Base-by-base conservation (phyloP, 805 yeast genomes). In the Suhomyces xylopsoci region DNA sequence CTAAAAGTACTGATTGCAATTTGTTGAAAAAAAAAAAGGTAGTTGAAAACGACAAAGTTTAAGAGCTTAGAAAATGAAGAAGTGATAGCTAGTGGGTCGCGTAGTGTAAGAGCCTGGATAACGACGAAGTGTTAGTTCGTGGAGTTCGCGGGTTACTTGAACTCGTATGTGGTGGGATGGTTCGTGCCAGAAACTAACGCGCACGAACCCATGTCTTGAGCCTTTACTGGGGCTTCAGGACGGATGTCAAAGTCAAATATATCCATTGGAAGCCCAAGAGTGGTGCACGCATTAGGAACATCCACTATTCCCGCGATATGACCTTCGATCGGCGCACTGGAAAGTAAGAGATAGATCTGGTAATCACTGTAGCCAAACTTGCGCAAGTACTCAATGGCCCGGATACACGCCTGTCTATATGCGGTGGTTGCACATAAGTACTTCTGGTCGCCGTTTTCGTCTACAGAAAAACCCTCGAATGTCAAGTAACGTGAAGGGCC, bases 401-500 rank as follows among this genome's bases (percentile, higher is more conserved):
- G 57, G 20, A 79, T 60, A 62, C 82, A 78, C 5, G 82, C 72
- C 57, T 79, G 81, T 57, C 79, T 63, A 62, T 77, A 79, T 10
- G 83, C 82, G n/a, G 75, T 74, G 10, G 80, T 78, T 5, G 81
- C 74, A 59, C 76, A 76, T 50, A 79, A 66, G 59, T 60, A 79
- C 50, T 71, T 65, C 60, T 79, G 82, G 45, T 68, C 66, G 7
- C 83, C 82, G 2, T 58, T 50, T 58, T 78, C 82, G 58, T 77
- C 80, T 15, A 79, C 83, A 0, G 82, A 78, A 55, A 79, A 77
- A 2, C 82, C 83, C 65, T 79, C 82, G 60, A 79, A 79, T 5
- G 82, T 79, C 43, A 79, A 62, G 60, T 78, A 79, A 51, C 83
- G 63, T 24, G 75, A 70, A 3, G 82, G 78, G 5, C 81, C 80